A percentile compares a stretch with the other conserved stretches of the same genome.
phyloP scores from a whole-genome alignment of 1,284 basidiomycete genomes.

The Heterobasidion irregulare region DNA sequence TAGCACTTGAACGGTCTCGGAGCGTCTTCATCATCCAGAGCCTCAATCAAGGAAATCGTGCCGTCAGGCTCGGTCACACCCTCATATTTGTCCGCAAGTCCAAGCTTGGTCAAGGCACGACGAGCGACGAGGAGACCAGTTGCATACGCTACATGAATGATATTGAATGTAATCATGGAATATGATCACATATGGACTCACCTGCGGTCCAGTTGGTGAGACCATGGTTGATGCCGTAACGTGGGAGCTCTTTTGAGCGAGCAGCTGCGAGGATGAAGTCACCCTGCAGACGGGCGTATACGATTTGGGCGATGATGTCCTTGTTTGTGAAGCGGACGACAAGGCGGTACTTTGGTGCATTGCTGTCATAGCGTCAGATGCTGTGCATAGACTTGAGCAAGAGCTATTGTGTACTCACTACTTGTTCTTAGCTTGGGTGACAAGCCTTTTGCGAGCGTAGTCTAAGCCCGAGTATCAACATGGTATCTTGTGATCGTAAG shows the following conservation, averaged over 20 bases:
- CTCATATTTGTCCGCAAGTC: conserved; percentile 97
- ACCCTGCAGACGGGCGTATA: conserved; percentile 96
- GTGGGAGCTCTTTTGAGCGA: conserved; percentile 86
- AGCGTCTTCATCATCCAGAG: conserved; percentile 86
- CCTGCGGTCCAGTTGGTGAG: conserved; percentile 98
- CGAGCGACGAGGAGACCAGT: conserved; percentile 95
- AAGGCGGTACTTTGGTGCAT: conserved; percentile 96
- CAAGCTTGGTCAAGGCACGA: conserved; percentile 92
- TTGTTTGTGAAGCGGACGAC: conserved; percentile 98
- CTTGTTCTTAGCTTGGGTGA: conserved; percentile 99
- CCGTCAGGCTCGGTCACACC: conserved; percentile 94
- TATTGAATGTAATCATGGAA: background rate
- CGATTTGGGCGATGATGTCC: conserved; percentile 87
- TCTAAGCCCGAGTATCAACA: conserved; percentile 35
- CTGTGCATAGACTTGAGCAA: background rate
- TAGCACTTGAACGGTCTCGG: conserved; percentile 98
- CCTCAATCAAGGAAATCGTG: conserved; percentile 75
- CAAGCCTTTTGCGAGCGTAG: conserved; percentile 94
- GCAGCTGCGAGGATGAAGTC: conserved; percentile 91
- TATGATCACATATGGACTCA: conserved; percentile 20
- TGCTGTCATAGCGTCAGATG: conserved; percentile 31
- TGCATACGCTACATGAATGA: conserved; percentile 71
- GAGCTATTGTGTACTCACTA: conserved; percentile 54
- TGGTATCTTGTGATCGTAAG: background rate
- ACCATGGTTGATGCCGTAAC: conserved; percentile 98